These are phyloP conservation scores for Panellus pusillus DNA, from an alignment of 768 basidiomycete species.

Conservation along the genomic window DNA sequence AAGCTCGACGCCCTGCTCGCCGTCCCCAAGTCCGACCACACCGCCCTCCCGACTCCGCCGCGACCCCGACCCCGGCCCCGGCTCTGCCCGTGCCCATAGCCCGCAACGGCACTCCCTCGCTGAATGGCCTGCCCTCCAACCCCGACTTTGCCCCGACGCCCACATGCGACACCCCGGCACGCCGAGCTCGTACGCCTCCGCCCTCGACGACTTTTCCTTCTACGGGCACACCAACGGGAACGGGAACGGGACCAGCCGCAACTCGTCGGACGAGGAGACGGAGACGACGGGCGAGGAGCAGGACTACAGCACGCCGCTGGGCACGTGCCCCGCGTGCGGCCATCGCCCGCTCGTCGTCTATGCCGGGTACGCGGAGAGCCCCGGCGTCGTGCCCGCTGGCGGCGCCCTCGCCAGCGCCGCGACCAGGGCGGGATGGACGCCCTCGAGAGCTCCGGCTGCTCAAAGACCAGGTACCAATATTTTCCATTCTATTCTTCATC, in stretches of 20 bases:
- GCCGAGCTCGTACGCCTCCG: constrained; percentile 6
- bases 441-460: constrained; percentile 65
- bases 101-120: not conserved
- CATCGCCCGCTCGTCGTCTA: constrained; percentile 3
- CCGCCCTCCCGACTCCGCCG: not conserved
- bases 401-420: constrained; percentile 57
- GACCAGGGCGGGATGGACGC: constrained; percentile 63
- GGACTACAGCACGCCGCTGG: not conserved
- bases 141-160: not conserved
- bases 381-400: constrained; percentile 48
- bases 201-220: not conserved
- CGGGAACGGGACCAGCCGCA: too few species aligned
- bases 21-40: not conserved
- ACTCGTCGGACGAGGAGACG: not conserved
- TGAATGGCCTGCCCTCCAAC: not conserved
- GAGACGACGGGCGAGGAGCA: not conserved
- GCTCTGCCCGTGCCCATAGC: not conserved
- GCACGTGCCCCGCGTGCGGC: constrained; percentile 19
- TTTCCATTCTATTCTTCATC: not conserved
- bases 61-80: constrained; percentile 2
- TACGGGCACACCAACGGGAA: too few species aligned
- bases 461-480: constrained; percentile 50
- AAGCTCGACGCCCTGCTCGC: constrained; percentile 9
- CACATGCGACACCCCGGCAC: not conserved
- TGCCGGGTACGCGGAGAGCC: constrained; percentile 20